phyloP scores from a whole-genome alignment of 2,329 filamentous ascomycete species.

The Colletotrichum sp. region DNA sequence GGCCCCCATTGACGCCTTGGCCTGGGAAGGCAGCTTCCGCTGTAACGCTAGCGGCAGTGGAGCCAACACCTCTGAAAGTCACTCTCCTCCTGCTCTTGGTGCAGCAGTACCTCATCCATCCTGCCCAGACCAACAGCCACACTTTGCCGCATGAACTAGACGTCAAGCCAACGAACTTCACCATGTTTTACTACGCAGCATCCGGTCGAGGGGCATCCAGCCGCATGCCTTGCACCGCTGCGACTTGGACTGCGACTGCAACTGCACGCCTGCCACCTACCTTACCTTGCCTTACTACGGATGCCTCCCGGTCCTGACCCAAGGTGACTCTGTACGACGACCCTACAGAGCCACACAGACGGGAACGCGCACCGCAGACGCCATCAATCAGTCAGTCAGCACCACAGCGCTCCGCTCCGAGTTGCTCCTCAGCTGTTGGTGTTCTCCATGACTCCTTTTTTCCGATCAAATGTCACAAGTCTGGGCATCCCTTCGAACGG shows the following conservation, averaged over 20 bases:
- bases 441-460: neutral
- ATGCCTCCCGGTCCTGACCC: neutral
- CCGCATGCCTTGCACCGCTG: neutral
- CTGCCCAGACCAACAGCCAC: conserved; percentile 9
- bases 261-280: neutral
- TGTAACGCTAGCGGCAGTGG: conserved; percentile 4
- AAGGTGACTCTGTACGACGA: neutral
- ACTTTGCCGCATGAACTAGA: conserved; percentile 17
- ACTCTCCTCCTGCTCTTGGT: neutral
- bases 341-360: neutral
- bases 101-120: neutral
- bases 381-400: neutral
- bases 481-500: conserved; percentile 17
- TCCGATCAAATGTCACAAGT: conserved; percentile 8
- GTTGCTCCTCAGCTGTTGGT: neutral
- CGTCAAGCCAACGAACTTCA: conserved; percentile 6
- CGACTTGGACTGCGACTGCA: neutral
- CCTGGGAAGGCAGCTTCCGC: neutral
- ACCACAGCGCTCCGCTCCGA: neutral
- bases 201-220: conserved; percentile 3
- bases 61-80: neutral
- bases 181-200: conserved; percentile 19
- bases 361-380: neutral
- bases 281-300: neutral
- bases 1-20: neutral